These are phyloP conservation scores for Daedaleopsis sinensis DNA, from an alignment of 768 basidiomycete genomes.

Conservation along the genomic window DNA sequence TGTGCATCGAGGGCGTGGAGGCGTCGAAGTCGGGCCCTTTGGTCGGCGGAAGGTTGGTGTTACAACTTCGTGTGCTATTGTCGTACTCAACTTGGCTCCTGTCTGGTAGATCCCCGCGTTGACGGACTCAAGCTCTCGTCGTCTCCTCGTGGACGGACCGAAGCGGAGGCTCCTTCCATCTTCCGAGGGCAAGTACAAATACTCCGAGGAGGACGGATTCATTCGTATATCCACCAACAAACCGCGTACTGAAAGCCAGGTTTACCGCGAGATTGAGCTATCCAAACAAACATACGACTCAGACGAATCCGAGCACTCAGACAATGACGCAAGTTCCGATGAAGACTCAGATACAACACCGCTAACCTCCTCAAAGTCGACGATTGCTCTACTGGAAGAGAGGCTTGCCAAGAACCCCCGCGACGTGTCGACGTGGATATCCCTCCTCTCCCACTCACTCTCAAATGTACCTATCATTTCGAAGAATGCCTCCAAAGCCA, in stretches of 20 bases:
- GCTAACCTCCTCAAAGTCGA: slow-evolving; percentile 53
- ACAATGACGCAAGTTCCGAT: slow-evolving; percentile 24
- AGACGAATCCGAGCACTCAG: slow-evolving; percentile 40
- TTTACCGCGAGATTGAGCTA: slow-evolving; percentile 55
- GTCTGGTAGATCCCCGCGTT: slow-evolving; percentile 47
- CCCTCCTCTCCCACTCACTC: slow-evolving; percentile 63
- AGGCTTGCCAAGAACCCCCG: slow-evolving; percentile 52
- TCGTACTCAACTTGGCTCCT: slow-evolving; percentile 4
- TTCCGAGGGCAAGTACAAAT: slow-evolving; percentile 42
- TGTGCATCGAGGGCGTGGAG: slow-evolving; percentile 47
- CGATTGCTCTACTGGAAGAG: slow-evolving; percentile 61
- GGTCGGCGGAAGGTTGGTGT: slow-evolving; percentile 38
- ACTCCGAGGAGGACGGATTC: slow-evolving; percentile 70
- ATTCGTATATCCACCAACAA: slow-evolving; percentile 55
- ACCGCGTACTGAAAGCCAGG: slow-evolving; percentile 36
- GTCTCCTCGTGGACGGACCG: slow-evolving; percentile 55
- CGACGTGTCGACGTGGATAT: slow-evolving; percentile 61
- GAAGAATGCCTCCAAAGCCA: slow-evolving; percentile 68
- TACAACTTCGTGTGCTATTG: slow-evolving; percentile 12
- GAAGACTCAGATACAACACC: slow-evolving; percentile 29
- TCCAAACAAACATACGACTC: slow-evolving; percentile 31
- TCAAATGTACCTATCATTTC: slow-evolving; percentile 62
- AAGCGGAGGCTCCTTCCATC: slow-evolving; percentile 49
- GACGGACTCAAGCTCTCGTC: slow-evolving; percentile 58
- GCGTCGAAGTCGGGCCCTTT: slow-evolving; percentile 58